Evolutionary conservation across 805 yeast species (phyloP).

Genomic region (Yamadazyma sp.): DNA sequence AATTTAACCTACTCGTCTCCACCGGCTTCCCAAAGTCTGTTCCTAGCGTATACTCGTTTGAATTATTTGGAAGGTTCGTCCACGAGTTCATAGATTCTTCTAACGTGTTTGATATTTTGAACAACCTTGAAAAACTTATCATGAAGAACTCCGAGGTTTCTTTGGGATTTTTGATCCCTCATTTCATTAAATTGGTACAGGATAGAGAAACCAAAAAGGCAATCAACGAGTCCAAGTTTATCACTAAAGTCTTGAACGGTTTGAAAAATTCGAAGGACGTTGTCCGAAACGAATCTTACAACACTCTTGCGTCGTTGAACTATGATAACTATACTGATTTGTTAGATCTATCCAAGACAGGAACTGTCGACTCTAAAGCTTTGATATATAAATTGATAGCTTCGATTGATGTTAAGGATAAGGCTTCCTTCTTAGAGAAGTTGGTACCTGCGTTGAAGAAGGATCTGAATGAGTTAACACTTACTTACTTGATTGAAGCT

Average conservation of each 20-base stretch:
- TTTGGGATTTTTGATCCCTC: slow-evolving; percentile 53
- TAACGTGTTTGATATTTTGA: slow-evolving; percentile 3
- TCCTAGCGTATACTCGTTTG: slow-evolving; percentile 34
- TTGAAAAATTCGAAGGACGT: slow-evolving; percentile 69
- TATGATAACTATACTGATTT: slow-evolving; percentile 21
- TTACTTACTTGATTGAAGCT: slow-evolving; percentile 49
- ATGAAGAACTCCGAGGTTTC: slow-evolving; percentile 31
- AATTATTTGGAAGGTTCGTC: slow-evolving; percentile 46
- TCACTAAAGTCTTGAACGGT: slow-evolving; percentile 26
- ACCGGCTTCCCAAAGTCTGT: slow-evolving; percentile 32
- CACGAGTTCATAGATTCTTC: slow-evolving; percentile 33
- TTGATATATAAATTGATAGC: slow-evolving; percentile 48
- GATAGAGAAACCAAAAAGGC: not conserved
- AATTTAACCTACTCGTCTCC: not conserved
- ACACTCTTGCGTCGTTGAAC: slow-evolving; percentile 21
- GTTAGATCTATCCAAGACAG: slow-evolving; percentile 58
- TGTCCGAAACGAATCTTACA: slow-evolving; percentile 53
- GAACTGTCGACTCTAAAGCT: slow-evolving; percentile 64
- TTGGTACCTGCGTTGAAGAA: slow-evolving; percentile 58
- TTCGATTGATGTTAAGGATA: slow-evolving; percentile 24
- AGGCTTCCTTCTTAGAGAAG: slow-evolving; percentile 36
- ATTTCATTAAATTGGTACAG: slow-evolving; percentile 37
- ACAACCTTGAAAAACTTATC: slow-evolving; percentile 13
- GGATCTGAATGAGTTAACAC: slow-evolving; percentile 72
- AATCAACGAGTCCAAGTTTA: slow-evolving; percentile 32